These are phyloP conservation scores for Aureoboletus auriporus DNA, from an alignment of 768 basidiomycete species.

Conservation along the genomic window DNA sequence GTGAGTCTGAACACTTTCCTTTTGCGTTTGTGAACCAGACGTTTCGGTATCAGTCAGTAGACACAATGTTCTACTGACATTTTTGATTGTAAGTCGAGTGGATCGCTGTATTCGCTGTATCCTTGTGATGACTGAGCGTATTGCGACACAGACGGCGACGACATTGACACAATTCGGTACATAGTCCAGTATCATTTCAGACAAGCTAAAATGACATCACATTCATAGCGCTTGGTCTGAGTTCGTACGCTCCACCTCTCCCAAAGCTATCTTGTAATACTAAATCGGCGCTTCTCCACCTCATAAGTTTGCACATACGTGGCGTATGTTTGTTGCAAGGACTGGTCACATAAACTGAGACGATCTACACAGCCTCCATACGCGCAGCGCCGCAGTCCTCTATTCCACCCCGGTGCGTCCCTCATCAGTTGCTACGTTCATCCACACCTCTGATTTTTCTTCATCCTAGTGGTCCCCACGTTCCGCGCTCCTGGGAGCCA, in stretches of 20 bases:
- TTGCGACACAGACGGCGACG: neutral
- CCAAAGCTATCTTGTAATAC: neutral
- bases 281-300: neutral
- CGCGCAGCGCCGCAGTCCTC: neutral
- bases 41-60: conserved; percentile 1
- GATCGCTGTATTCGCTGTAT: neutral
- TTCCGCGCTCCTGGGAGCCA: conserved; percentile 25
- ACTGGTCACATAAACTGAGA: no score
- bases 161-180: conserved; percentile 5
- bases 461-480: conserved; percentile 12
- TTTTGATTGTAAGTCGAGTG: conserved; percentile 5
- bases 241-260: conserved; percentile 1
- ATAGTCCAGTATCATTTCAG: neutral
- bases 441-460: no score
- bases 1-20: neutral
- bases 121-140: no score
- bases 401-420: neutral
- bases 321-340: no score
- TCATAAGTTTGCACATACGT: no score
- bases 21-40: neutral
- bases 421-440: no score
- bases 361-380: neutral
- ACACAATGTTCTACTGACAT: neutral
- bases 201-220: neutral
- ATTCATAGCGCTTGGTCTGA: conserved; percentile 1